phyloP scores from a whole-genome alignment of 1,284 basidiomycete genomes.

The Fomitopsis schrenkii region DNA sequence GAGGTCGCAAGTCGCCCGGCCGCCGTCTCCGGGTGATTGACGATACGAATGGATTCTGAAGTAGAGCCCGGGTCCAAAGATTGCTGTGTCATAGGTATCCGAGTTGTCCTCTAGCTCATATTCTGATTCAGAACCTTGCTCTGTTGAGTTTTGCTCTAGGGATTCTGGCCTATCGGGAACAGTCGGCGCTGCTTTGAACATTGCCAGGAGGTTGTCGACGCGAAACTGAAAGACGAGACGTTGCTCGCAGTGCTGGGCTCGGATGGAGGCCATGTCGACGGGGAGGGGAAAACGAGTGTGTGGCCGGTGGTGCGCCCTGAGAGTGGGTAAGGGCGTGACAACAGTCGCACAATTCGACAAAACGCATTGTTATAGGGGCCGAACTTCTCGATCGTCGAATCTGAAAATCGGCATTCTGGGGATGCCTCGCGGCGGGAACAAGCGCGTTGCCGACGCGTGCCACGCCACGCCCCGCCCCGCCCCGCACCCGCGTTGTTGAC shows the following conservation, averaged over 20 bases:
- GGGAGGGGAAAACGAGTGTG: too few relatives aligned
- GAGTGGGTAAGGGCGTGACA: too few relatives aligned
- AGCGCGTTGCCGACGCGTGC: not conserved
- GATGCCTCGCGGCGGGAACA: not conserved
- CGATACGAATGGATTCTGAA: not conserved
- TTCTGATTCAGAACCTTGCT: not conserved
- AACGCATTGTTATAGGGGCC: too few relatives aligned
- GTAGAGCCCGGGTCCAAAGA: not conserved
- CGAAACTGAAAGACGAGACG: not conserved
- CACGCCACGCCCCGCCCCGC: not conserved
- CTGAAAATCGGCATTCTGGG: too few relatives aligned
- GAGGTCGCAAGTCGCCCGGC: not conserved
- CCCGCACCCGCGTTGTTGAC: conserved; percentile 10
- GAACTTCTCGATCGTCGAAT: too few relatives aligned
- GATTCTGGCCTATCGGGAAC: not conserved
- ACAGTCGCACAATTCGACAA: too few relatives aligned
- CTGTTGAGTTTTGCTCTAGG: too few relatives aligned
- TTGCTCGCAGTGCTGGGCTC: not conserved
- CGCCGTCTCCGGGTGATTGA: not conserved
- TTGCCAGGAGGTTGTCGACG: not conserved
- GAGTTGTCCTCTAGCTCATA: not conserved
- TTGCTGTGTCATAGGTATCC: not conserved
- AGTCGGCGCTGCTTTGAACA: not conserved
- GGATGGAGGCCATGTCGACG: not conserved
- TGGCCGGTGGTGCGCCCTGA: too few relatives aligned